A percentile compares a stretch with the other conserved stretches of the same genome.
phyloP scores from a whole-genome alignment of 306 rosid genomes.

The Pachyrhizus erosus region DNA sequence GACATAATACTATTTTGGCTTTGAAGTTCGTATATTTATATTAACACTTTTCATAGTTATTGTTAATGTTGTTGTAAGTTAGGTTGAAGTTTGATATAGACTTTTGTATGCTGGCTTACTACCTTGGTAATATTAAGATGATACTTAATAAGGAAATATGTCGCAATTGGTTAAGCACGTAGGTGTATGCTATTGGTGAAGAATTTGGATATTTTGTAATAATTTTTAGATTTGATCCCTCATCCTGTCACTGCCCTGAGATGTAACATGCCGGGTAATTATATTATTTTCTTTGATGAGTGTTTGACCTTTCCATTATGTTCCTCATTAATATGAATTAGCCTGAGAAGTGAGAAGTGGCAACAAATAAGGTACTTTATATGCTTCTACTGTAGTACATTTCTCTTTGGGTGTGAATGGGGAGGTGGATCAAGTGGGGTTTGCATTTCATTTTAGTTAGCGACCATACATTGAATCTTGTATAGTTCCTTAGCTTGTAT shows the following conservation, averaged over 20 bases:
- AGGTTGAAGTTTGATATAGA: neutral
- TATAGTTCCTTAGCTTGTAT: slow-evolving; percentile 16
- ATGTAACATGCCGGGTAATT: slow-evolving; percentile 7
- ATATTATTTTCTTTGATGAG: slow-evolving; percentile 22
- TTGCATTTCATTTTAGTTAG: slow-evolving; percentile 34
- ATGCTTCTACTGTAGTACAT: neutral
- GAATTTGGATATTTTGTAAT: neutral
- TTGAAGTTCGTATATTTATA: slow-evolving; percentile 7
- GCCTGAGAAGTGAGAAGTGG: slow-evolving; percentile 19
- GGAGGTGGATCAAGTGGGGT: slow-evolving; percentile 30
- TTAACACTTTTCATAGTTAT: neutral
- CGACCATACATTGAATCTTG: slow-evolving; percentile 1
- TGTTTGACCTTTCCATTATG: slow-evolving; percentile 1
- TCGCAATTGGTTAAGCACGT: neutral
- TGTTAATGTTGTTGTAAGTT: slow-evolving; percentile 9
- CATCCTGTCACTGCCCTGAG: slow-evolving; percentile 8
- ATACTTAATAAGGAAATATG: neutral
- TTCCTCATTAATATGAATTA: slow-evolving; percentile 12
- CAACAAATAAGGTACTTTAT: slow-evolving; percentile 10
- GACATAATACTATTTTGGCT: slow-evolving; percentile 9
- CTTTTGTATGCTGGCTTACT: neutral
- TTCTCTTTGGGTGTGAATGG: neutral
- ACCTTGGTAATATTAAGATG: slow-evolving; percentile 7
- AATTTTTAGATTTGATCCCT: slow-evolving; percentile 17
- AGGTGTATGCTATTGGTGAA: slow-evolving; percentile 12